Evolutionary conservation across 305 asterid species (phyloP).

Genomic region (Fraxinus velutina): DNA sequence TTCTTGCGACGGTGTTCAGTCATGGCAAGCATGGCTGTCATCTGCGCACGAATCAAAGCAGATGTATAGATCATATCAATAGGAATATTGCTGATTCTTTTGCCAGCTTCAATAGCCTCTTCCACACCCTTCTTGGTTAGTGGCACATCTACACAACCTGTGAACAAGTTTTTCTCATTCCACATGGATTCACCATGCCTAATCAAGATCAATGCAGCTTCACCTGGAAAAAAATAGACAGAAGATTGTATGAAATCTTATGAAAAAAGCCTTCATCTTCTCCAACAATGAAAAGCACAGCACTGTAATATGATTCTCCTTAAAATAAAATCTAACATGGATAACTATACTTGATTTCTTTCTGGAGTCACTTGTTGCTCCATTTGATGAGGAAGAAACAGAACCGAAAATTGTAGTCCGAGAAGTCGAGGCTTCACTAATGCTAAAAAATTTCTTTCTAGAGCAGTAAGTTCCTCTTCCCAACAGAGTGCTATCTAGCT

Average conservation of each 20-base stretch:
- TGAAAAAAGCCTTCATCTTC: neutral
- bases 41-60: constrained; percentile 84
- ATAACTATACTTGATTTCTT: constrained; percentile 64
- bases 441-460: constrained; percentile 39
- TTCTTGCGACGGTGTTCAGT: constrained; percentile 93
- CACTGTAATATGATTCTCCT: neutral
- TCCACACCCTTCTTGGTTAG: constrained; percentile 86
- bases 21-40: constrained; percentile 99
- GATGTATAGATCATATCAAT: constrained; percentile 86
- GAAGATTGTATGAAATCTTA: neutral
- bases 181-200: constrained; percentile 98
- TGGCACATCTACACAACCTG: constrained; percentile 96
- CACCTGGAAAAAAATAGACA: constrained; percentile 38
- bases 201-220: constrained; percentile 81
- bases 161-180: constrained; percentile 94
- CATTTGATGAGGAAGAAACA: constrained; percentile 51
- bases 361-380: constrained; percentile 44
- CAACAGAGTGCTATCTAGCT: constrained; percentile 38
- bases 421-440: constrained; percentile 53
- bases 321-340: neutral
- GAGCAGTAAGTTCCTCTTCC: constrained; percentile 37
- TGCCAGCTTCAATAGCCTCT: constrained; percentile 92
- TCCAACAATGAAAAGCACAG: neutral
- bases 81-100: constrained; percentile 85
- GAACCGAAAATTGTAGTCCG: constrained; percentile 48